Conservation (phyloP, 805 yeast genomes). For the Saccharomycopsis capsularis region DNA sequence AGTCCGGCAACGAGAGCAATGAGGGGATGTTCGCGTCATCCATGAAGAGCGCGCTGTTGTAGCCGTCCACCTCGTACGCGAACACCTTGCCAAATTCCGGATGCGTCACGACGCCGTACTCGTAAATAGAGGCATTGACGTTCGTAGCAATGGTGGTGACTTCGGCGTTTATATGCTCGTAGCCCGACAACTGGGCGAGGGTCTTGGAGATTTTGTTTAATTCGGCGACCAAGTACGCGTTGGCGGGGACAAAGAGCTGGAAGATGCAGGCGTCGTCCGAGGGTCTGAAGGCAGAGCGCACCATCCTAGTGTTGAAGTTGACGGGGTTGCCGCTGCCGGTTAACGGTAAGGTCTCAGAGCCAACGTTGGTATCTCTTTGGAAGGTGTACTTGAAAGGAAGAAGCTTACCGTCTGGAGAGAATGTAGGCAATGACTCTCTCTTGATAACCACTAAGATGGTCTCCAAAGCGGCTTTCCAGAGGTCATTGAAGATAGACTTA, state of each 20-base stretch:
- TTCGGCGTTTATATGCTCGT: neutral
- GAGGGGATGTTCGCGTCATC: constrained; percentile 92
- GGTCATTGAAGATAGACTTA: constrained; percentile 33
- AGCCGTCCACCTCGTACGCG: constrained; percentile 89
- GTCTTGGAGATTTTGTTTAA: constrained; percentile 33
- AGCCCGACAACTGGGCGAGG: constrained; percentile 23
- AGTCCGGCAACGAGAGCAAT: constrained; percentile 67
- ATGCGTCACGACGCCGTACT: constrained; percentile 61
- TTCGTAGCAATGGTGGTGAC: constrained; percentile 1
- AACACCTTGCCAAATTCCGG: constrained; percentile 66
- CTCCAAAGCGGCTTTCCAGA: constrained; percentile 58
- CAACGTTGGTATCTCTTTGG: constrained; percentile 65
- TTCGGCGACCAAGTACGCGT: constrained; percentile 68
- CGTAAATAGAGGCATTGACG: constrained; percentile 34
- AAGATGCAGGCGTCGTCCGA: constrained; percentile 43
- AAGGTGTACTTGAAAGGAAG: constrained; percentile 53
- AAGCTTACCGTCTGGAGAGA: constrained; percentile 37
- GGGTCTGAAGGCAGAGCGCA: constrained; percentile 51
- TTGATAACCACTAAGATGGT: constrained; percentile 44
- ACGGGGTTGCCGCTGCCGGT: constrained; percentile 84
- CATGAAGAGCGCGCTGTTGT: constrained; percentile 66
- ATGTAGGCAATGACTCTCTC: constrained; percentile 59
- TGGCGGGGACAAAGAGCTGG: constrained; percentile 74
- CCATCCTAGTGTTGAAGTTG: constrained; percentile 46
- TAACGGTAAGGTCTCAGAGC: constrained; percentile 74